Conservation (phyloP, 768 basidiomycete genomes). For the Amanita pallidorosea region DNA sequence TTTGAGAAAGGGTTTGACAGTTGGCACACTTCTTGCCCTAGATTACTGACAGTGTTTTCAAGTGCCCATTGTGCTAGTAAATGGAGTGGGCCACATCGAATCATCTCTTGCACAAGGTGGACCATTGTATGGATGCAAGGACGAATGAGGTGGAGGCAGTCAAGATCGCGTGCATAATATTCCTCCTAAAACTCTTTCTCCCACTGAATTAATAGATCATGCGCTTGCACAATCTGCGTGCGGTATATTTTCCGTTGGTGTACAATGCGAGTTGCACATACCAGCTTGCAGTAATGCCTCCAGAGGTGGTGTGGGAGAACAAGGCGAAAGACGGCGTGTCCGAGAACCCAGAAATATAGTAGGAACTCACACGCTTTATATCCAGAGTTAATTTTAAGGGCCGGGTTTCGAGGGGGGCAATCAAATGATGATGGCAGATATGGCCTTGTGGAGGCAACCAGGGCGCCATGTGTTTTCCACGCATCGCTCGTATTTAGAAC, state of each 20-base stretch:
- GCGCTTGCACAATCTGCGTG: slow-evolving; percentile 9
- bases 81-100: no score
- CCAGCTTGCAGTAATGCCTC: slow-evolving; percentile 15
- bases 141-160: no score
- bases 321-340: slow-evolving; percentile 14
- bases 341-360: slow-evolving; percentile 16
- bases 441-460: slow-evolving; percentile 4
- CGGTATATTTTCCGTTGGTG: slow-evolving; percentile 10
- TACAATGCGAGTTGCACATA: slow-evolving; percentile 12
- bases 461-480: slow-evolving; percentile 5
- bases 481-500: background rate
- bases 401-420: slow-evolving; percentile 19
- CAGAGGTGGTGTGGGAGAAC: slow-evolving; percentile 1
- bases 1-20: no score
- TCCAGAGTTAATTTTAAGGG: slow-evolving; percentile 18
- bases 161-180: no score
- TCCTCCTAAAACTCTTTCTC: slow-evolving; percentile 18
- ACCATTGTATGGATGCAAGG: no score
- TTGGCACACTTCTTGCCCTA: no score
- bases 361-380: slow-evolving; percentile 21
- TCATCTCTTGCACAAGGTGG: no score
- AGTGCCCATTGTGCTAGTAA: no score
- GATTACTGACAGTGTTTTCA: no score
- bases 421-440: slow-evolving; percentile 14
- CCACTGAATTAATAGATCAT: slow-evolving; percentile 13